Evolutionary conservation across 352 stramenopile genomes (phyloP).

Genomic region (Aphanomyces astaci): DNA sequence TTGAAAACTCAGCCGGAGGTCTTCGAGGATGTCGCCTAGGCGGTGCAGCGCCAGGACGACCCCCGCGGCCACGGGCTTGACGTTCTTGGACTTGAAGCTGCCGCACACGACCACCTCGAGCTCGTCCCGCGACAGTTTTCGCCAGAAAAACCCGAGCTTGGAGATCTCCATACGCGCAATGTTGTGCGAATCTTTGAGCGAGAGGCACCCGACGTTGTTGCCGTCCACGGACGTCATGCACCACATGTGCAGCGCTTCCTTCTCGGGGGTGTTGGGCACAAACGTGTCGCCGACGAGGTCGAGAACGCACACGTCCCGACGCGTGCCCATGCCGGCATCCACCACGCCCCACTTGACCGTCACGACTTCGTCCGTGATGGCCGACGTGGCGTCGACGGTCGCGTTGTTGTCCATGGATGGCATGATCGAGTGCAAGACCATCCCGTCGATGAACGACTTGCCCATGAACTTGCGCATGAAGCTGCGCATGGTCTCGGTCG

Average conservation of each 20-base stretch:
- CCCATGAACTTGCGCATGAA: constrained; percentile 69
- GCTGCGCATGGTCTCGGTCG: constrained; percentile 61
- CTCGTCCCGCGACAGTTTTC: constrained; percentile 51
- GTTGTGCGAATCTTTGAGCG: constrained; percentile 62
- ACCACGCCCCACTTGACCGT: constrained; percentile 72
- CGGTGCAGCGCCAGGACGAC: constrained; percentile 44
- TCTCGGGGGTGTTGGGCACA: constrained; percentile 47
- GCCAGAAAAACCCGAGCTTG: constrained; percentile 71
- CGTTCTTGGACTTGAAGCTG: constrained; percentile 66
- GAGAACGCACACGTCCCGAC: constrained; percentile 61
- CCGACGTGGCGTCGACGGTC: constrained; percentile 8
- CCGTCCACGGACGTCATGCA: constrained; percentile 67
- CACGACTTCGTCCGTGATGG: constrained; percentile 46
- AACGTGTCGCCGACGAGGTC: constrained; percentile 64
- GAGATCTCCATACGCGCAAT: constrained; percentile 45
- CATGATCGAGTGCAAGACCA: constrained; percentile 59
- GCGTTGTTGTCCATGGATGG: constrained; percentile 29
- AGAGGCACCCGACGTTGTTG: constrained; percentile 68
- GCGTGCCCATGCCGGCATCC: constrained; percentile 46
- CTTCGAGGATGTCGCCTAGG: constrained; percentile 59
- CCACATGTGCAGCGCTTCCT: constrained; percentile 57
- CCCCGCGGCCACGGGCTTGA: constrained; percentile 42
- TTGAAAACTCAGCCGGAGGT: constrained; percentile 64
- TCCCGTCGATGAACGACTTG: constrained; percentile 65
- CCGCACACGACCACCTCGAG: constrained; percentile 73